Conservation (phyloP, 768 basidiomycete species). For the Fomitopsis serialis region DNA sequence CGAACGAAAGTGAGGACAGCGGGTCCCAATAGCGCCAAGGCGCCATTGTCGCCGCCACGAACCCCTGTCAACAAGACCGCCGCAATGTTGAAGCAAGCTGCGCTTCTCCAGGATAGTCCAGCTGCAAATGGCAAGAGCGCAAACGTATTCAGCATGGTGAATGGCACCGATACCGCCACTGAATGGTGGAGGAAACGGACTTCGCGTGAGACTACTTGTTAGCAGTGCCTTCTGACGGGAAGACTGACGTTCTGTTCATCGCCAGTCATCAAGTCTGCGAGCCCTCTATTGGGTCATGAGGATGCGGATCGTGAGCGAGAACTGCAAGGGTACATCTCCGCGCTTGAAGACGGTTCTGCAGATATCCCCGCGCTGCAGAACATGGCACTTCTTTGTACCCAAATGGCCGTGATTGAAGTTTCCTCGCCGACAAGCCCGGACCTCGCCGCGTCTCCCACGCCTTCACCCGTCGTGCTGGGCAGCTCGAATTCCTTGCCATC, state of each 20-base stretch:
- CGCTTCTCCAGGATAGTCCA: conserved; percentile 80
- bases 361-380: conserved; percentile 57
- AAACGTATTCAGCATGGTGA: conserved; percentile 65
- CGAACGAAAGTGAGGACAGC: conserved; percentile 38
- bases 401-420: conserved; percentile 40
- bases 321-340: conserved; percentile 45
- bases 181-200: conserved; percentile 84
- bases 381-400: conserved; percentile 56
- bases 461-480: conserved; percentile 49
- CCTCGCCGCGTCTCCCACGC: conserved; percentile 45
- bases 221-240: conserved; percentile 8
- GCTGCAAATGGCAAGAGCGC: conserved; percentile 44
- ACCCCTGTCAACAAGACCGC: conserved; percentile 62
- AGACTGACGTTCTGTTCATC: conserved; percentile 10
- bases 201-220: conserved; percentile 44
- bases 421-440: conserved; percentile 51
- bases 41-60: conserved; percentile 35
- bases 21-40: conserved; percentile 19
- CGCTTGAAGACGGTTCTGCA: conserved; percentile 48
- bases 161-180: conserved; percentile 62
- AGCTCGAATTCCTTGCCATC: conserved; percentile 36
- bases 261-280: conserved; percentile 46
- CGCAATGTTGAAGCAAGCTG: conserved; percentile 65
- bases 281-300: conserved; percentile 35
- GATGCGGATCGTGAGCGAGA: conserved; percentile 40